phyloP scores from a whole-genome alignment of 2,329 filamentous ascomycete genomes.

The Akanthomyces muscarius region DNA sequence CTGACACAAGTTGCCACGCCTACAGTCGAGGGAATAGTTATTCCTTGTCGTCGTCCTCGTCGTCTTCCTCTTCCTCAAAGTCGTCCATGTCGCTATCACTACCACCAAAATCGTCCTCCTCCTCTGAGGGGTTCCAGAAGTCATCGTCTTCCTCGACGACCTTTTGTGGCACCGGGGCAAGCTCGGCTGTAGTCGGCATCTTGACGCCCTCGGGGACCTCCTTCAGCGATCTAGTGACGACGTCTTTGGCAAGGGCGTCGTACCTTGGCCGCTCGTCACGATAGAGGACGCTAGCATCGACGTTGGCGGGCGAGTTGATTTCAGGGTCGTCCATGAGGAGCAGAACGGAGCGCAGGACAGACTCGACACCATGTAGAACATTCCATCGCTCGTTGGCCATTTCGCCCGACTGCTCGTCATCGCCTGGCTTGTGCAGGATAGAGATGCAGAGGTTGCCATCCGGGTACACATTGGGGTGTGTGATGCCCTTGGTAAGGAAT shows the following conservation, averaged over 20 bases:
- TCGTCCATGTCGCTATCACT: conserved; percentile 66
- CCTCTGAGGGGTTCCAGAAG: conserved; percentile 75
- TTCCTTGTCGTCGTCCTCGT: conserved; percentile 49
- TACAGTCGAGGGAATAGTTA: conserved; percentile 27
- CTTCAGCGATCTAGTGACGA: conserved; percentile 68
- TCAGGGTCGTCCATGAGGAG: conserved; percentile 92
- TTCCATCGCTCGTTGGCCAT: conserved; percentile 89
- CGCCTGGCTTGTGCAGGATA: conserved; percentile 87
- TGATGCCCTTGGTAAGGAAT: conserved; percentile 70
- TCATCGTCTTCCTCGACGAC: conserved; percentile 65
- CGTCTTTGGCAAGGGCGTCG: conserved; percentile 62
- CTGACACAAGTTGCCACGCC: neutral
- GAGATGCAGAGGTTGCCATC: conserved; percentile 94
- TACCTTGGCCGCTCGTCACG: conserved; percentile 69
- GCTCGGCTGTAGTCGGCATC: conserved; percentile 73
- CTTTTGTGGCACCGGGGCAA: conserved; percentile 57
- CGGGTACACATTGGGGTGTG: conserved; percentile 89
- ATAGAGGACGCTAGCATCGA: conserved; percentile 84
- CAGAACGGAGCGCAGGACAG: conserved; percentile 86
- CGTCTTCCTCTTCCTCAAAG: conserved; percentile 54
- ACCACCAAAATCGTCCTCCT: conserved; percentile 74
- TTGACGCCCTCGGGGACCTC: conserved; percentile 76
- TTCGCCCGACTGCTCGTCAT: conserved; percentile 90
- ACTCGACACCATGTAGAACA: conserved; percentile 89
- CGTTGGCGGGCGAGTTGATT: conserved; percentile 88